phyloP scores from a whole-genome alignment of 495 filamentous ascomycete genomes.

The Darksidea phi region DNA sequence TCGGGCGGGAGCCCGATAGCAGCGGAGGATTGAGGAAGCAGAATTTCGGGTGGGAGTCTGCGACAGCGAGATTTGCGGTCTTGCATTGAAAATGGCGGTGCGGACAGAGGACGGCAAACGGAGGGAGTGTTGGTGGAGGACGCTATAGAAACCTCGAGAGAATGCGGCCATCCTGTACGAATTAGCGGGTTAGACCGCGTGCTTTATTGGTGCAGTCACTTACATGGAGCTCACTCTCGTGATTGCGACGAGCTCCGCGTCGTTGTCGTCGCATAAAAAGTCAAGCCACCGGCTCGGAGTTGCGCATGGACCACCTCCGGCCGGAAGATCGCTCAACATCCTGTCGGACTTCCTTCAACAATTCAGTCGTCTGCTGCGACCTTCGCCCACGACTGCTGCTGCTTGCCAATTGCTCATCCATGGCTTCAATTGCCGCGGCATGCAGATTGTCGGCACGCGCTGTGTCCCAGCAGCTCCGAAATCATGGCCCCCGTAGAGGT shows the following conservation, averaged over 20 bases:
- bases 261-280: neutral
- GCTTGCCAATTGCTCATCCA: constrained; percentile 9
- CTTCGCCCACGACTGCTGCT: constrained; percentile 9
- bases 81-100: constrained; percentile 13
- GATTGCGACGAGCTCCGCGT: neutral
- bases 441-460: constrained; percentile 36
- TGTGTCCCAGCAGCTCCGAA: constrained; percentile 34
- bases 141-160: constrained; percentile 23
- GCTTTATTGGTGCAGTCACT: neutral
- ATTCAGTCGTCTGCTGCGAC: constrained; percentile 2
- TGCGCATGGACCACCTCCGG: neutral
- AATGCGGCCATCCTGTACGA: constrained; percentile 26
- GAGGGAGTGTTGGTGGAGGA: constrained; percentile 20
- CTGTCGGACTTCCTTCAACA: constrained; percentile 18
- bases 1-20: neutral
- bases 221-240: neutral
- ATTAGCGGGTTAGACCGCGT: too few relatives aligned
- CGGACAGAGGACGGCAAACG: constrained; percentile 29
- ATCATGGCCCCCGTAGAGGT: constrained; percentile 34
- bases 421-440: constrained; percentile 37
- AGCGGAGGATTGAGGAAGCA: constrained; percentile 6
- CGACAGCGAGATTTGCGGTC: neutral
- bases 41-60: constrained; percentile 1
- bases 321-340: constrained; percentile 26
- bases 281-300: neutral